Evolutionary conservation across 2,329 filamentous ascomycete species (phyloP), one percentile per base, ranked within the genome.

Genomic region (Epichloe typhina): DNA sequence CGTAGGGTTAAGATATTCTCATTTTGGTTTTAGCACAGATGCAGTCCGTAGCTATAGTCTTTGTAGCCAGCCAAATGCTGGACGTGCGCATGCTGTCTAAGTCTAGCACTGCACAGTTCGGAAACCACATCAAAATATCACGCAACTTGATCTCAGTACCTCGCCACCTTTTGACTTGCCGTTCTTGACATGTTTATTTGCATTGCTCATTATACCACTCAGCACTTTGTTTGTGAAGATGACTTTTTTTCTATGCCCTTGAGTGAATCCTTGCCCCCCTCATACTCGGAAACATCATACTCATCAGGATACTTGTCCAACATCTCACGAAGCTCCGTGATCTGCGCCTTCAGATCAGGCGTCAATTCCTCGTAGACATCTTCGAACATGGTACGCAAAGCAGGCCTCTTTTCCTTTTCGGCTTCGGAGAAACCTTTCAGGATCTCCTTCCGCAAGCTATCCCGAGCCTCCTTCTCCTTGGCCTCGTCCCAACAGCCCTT

Each of bases 291-390:
- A 46, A 93, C 63, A 66, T 97, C 89, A 67, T 98, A 98, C 72
- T 98, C 93, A 37, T 86, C 82, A 0, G 91, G 90, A 69, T 97
- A 98, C 59, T 77, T 82, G 58, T 91, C 81, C 47, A 98, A 63
- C 48, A 95, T 76, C n/a, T 79, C 76, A 62, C 73, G 86, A 60
- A 97, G 71, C 69, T 90, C 78, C 33, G 55, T 54, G 66, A 71
- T 89, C 73, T 98, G 93, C 41, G 70, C 75, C 64, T 74, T 77
- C 54, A 86, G 72, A 59, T 95, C 89, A 45, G 86, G 83, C 0
- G 89, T 96, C 58, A 96, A 59, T 44, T 88, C 79, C 64, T 93
- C 88, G 66, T 96, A 98, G 2, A 97, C 79, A 65, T 93, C 93
- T 58, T 86, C 82, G 66, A 97, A 97, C 72, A 89, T 82, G 51